Evolutionary conservation across 768 basidiomycete genomes (phyloP), one percentile per base, ranked within the genome.

Genomic region (Paxillus ammoniavirescens): DNA sequence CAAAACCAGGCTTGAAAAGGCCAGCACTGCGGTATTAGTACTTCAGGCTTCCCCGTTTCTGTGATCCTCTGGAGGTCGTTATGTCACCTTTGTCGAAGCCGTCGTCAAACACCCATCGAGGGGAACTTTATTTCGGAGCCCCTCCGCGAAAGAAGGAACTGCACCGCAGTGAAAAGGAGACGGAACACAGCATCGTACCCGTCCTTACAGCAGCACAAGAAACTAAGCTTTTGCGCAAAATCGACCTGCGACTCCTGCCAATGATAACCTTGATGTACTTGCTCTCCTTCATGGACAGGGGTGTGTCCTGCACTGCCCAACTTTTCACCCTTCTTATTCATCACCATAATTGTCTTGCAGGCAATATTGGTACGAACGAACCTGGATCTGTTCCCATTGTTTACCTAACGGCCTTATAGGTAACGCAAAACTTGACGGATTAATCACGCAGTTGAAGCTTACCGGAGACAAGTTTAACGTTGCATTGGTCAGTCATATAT

Each of bases 381-480:
- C 35, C 12, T 5, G 30, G 21, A 51, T 18, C 18, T 35, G 2
- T 3, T 10, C 10, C 35, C 13, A 23, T 8, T 23, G 35, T 13
- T 42, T 30, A 7, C 13, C 26, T 5, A 8, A 52, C 28, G 2
- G 45, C 12, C 13, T 9, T 12, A 3, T 3, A 52, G 86, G 84
- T 36, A 88, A 89, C 60, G 87, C 87, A 2, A 83, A 77, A 55
- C 68, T 89, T 1, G 82, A 84, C 59, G 89, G 89, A 2, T 68
- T 91, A 4, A 61, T 65, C 13, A 78, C 69, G 0, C 76, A 89
- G 59, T 73, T 90, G 2, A 18, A 80, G 33, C 74, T 89, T 37
- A 77, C 72, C 0, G 81, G 82, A 9, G 77, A 82, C 61, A 70
- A 79, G 58, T 90, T 85, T 57, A 87, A 87, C 55, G 80, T 86